These are phyloP conservation scores for Aspergillus tamarii DNA, from an alignment of 2,329 filamentous ascomycete species.

Conservation along the genomic window DNA sequence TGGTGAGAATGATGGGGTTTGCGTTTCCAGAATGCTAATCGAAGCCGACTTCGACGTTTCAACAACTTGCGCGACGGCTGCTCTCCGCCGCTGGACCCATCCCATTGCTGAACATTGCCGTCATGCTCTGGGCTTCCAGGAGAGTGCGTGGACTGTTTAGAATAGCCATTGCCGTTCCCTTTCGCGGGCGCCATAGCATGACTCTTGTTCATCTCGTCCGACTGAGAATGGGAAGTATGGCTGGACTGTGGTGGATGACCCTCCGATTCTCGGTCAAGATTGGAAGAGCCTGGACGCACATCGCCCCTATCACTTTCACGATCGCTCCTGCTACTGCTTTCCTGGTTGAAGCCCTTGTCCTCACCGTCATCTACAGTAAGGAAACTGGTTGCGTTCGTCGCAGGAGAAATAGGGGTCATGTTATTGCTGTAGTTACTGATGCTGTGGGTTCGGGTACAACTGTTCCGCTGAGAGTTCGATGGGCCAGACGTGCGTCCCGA, in stretches of 20 bases:
- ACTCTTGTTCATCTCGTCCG: slow-evolving; percentile 30
- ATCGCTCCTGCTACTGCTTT: slow-evolving; percentile 34
- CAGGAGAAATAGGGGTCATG: slow-evolving; percentile 45
- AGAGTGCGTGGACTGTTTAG: slow-evolving; percentile 29
- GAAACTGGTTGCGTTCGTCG: slow-evolving; percentile 50
- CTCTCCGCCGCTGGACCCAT: slow-evolving; percentile 27
- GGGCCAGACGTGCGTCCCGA: slow-evolving; percentile 38
- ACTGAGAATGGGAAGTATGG: slow-evolving; percentile 30
- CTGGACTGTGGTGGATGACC: slow-evolving; percentile 23
- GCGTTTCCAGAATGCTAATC: slow-evolving; percentile 47
- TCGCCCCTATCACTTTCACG: slow-evolving; percentile 33
- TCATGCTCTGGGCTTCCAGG: slow-evolving; percentile 32
- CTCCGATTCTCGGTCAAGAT: slow-evolving; percentile 24
- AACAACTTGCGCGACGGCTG: slow-evolving; percentile 30
- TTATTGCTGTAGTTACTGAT: slow-evolving; percentile 47
- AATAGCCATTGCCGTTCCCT: slow-evolving; percentile 30
- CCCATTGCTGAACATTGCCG: slow-evolving; percentile 20
- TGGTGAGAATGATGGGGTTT: slow-evolving; percentile 34
- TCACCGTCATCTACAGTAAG: slow-evolving; percentile 46
- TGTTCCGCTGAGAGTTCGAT: slow-evolving; percentile 40
- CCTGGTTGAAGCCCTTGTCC: slow-evolving; percentile 36
- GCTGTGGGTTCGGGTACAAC: slow-evolving; percentile 45
- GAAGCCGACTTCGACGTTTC: slow-evolving; percentile 43
- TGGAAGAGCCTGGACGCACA: slow-evolving; percentile 37
- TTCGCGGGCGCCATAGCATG: slow-evolving; percentile 22